Evolutionary conservation across 176 grass and related monocot species (phyloP).

Genomic region (maize (Zea mays)): Zm-B73-REFERENCE-NAM-5.0 NC_050096.1:238443001-238443500

Average conservation of each 20-base stretch:
- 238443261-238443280: no score
- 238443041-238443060: neutral
- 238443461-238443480: conserved; percentile 94
- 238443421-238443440: conserved; percentile 42
- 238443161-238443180: conserved; percentile 5
- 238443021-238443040: neutral
- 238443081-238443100: conserved; percentile 13
- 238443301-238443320: conserved; percentile 26
- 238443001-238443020: neutral
- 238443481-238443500: conserved; percentile 83
- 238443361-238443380: conserved; percentile 65
- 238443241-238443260: neutral
- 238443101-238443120: neutral
- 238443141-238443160: conserved; percentile 38
- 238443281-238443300: no score
- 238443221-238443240: neutral
- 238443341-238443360: conserved; percentile 78
- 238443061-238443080: neutral
- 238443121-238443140: conserved; percentile 30
- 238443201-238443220: neutral
- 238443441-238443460: conserved; percentile 97
- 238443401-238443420: conserved; percentile 70
- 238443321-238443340: conserved; percentile 64
- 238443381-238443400: conserved; percentile 67
- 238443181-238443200: neutral